Conservation (phyloP, 192 early-diverging fungal species). For the Backusella westeae region DNA sequence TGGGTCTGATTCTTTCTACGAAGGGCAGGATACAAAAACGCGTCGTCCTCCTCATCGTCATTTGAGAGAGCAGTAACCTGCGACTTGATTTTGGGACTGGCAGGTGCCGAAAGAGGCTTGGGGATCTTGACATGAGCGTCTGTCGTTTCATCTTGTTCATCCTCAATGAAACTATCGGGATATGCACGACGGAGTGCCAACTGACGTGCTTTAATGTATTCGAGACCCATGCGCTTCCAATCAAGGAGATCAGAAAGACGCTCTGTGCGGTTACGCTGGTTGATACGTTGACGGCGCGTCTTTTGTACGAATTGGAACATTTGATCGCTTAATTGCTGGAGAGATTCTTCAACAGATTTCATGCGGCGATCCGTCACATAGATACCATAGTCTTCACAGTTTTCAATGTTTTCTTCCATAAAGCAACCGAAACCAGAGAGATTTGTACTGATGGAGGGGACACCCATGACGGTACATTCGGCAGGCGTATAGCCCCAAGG, state of each 20-base stretch:
- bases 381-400: constrained; percentile 94
- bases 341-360: constrained; percentile 89
- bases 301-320: constrained; percentile 97
- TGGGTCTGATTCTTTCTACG: constrained; percentile 16
- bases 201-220: constrained; percentile 97
- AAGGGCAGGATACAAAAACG: constrained; percentile 35
- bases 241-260: constrained; percentile 93
- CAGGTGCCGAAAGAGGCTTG: constrained; percentile 84
- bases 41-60: constrained; percentile 45
- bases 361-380: constrained; percentile 94
- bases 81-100: constrained; percentile 62
- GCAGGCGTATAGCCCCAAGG: constrained; percentile 99
- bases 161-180: constrained; percentile 80
- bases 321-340: constrained; percentile 79
- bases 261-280: constrained; percentile 97
- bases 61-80: constrained; percentile 14
- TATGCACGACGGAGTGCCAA: constrained; percentile 86
- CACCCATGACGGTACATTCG: constrained; percentile 98
- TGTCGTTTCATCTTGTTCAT: constrained; percentile 57
- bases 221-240: constrained; percentile 98
- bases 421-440: constrained; percentile 97
- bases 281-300: constrained; percentile 94
- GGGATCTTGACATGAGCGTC: constrained; percentile 73
- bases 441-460: constrained; percentile 95
- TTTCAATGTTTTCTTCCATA: constrained; percentile 96